Evolutionary conservation across 331 rosid species (phyloP), one percentile per base, ranked within the genome.

Genomic region (Malus hybrid): DNA sequence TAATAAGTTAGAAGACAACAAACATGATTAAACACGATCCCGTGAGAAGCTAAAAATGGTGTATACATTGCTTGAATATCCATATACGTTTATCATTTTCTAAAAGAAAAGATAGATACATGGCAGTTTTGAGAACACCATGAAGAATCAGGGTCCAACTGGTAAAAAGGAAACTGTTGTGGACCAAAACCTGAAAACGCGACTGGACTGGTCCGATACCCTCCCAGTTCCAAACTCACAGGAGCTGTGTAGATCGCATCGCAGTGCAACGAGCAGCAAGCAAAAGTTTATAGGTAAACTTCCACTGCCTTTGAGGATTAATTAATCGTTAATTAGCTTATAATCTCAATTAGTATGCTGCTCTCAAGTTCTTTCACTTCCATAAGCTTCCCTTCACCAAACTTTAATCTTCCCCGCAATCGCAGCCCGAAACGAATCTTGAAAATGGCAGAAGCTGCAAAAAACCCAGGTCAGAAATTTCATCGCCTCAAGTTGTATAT

Each of bases 361-460:
- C 76, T 78, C 79, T 63, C 83, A 46, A 70, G 57, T 79, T 75
- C 87, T 9, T 58, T 77, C 19, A 16, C 87, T 78, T 46, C 63
- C 76, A 26, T 58, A 34, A 71, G 48, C 4, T 66, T 82, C 39
- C 65, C 87, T 34, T 77, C 75, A 26, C 72, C 72, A 39, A 64
- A 60, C 7, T 26, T 56, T 77, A 34, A 80, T 66, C 82, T 62
- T 69, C 30, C n/a, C 71, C 89, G 73, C 82, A 84, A 78, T 74
- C 84, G 83, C 68, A 60, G 76, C 26, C 39, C 68, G 3, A 58
- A 14, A 36, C 57, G 76, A 75, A 15, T 65, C 67, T 83, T 84
- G 63, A 75, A 32, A 66, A 91, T 93, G 96, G 78, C 96, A 48
- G 85, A 78, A 30, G 34, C 84, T 33, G 48, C 88, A 32, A 72